Percentiles rank a stretch among this genome's conserved stretches.
phyloP scores from a whole-genome alignment of 768 basidiomycete genomes.

The Agaricus sinodeliciosus region DNA sequence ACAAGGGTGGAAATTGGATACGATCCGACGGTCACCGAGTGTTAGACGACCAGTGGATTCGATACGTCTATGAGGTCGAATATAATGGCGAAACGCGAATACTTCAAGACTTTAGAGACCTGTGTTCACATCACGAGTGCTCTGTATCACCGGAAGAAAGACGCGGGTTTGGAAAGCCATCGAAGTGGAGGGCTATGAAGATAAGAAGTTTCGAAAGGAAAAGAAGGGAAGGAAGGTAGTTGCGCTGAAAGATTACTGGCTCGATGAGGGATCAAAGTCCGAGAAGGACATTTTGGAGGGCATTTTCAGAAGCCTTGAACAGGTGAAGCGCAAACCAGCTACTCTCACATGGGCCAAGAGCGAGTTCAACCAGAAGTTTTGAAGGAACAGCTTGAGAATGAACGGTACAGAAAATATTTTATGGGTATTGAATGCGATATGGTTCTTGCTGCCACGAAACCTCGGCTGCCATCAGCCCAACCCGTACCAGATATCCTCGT shows the following conservation, averaged over 20 bases:
- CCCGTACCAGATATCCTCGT: not conserved
- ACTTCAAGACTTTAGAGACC: not conserved
- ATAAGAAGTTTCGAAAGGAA: not conserved
- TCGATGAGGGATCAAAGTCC: conserved; percentile 7
- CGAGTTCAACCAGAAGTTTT: not conserved
- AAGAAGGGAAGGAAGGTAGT: conserved; percentile 1
- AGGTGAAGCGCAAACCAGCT: not conserved
- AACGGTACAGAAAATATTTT: not conserved
- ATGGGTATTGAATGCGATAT: not conserved
- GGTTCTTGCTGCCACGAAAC: not conserved
- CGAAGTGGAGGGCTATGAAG: not conserved
- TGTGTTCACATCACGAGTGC: not conserved
- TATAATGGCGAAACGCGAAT: not conserved
- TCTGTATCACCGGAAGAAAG: conserved; percentile 7
- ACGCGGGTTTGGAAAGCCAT: conserved; percentile 13
- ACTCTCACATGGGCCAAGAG: no score
- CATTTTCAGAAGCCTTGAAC: conserved; percentile 9
- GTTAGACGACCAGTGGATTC: not conserved
- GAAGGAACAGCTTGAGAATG: not conserved
- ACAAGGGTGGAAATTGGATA: conserved; percentile 2
- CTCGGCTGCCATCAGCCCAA: not conserved
- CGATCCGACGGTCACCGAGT: conserved; percentile 1
- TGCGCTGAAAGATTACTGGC: conserved; percentile 17
- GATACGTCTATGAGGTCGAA: not conserved
- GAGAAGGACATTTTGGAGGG: conserved; percentile 11